Evolutionary conservation across 73 alveolate genomes (phyloP).

Genomic region (Paramecium tetraurelia): DNA sequence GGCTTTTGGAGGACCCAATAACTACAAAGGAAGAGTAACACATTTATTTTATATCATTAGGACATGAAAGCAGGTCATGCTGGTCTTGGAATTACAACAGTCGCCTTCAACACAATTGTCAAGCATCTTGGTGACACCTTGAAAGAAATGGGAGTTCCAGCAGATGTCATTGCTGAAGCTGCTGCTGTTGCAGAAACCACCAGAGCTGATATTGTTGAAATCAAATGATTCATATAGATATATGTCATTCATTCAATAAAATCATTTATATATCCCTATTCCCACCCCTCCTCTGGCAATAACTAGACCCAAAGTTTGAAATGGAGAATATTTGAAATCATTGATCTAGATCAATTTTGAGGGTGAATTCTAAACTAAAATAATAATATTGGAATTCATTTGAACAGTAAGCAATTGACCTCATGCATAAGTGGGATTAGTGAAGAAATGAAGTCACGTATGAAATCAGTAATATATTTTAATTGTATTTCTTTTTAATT

Average conservation of each 20-base stretch:
- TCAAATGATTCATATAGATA: background rate
- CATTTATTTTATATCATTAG: background rate
- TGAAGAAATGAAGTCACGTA: background rate
- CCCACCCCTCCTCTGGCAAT: background rate
- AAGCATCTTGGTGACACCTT: conserved; percentile 63
- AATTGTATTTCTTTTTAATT: background rate
- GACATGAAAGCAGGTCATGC: conserved; percentile 71
- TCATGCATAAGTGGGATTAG: background rate
- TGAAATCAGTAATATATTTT: background rate
- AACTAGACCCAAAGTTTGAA: background rate
- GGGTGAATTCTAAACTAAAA: background rate
- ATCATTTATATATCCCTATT: background rate
- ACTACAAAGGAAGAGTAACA: conserved; percentile 15
- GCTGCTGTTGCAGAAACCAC: conserved; percentile 61
- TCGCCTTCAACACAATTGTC: conserved; percentile 62
- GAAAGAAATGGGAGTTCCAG: conserved; percentile 69
- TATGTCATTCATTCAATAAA: background rate
- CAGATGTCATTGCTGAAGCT: conserved; percentile 60
- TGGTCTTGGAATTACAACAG: conserved; percentile 66
- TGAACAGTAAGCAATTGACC: background rate
- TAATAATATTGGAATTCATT: background rate
- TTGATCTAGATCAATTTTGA: background rate
- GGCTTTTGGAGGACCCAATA: conserved; percentile 75
- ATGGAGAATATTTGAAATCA: background rate
- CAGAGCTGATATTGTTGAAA: conserved; percentile 60